Percentiles rank a stretch among this genome's conserved stretches.
These are phyloP conservation scores for Aspergillus wentii DNA, from an alignment of 495 filamentous ascomycete genomes.

Conservation along the genomic window DNA sequence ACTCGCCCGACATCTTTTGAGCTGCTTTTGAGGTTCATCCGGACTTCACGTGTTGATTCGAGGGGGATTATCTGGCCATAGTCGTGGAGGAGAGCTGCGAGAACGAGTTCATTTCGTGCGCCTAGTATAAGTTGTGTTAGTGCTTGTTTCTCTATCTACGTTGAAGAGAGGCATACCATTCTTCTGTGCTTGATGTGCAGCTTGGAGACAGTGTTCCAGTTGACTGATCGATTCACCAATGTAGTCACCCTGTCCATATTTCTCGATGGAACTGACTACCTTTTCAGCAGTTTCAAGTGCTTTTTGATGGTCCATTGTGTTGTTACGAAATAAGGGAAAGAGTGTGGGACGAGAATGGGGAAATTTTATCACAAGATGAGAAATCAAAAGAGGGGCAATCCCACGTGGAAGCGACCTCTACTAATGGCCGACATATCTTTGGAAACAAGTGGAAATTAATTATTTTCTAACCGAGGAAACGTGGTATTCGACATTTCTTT, in stretches of 20 bases:
- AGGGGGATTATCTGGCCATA: constrained; percentile 39
- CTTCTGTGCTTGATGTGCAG: constrained; percentile 27
- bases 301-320: constrained; percentile 7
- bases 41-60: constrained; percentile 21
- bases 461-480: no score
- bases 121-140: constrained; percentile 7
- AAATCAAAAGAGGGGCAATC: no score
- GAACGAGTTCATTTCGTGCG: constrained; percentile 28
- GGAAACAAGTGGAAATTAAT: no score
- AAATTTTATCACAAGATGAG: no score
- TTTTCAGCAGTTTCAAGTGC: constrained; percentile 11
- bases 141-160: not conserved
- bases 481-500: no score
- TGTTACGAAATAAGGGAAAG: constrained; percentile 1
- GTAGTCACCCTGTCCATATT: constrained; percentile 29
- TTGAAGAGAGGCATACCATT: constrained; percentile 9
- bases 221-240: constrained; percentile 43
- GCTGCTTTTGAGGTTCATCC: constrained; percentile 21
- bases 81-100: constrained; percentile 42
- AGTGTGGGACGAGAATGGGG: no score
- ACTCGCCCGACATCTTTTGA: constrained; percentile 34
- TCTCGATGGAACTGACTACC: constrained; percentile 21
- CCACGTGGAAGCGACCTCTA: no score
- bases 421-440: no score
- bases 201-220: constrained; percentile 42